Percentiles rank a stretch among this genome's conserved stretches.
phyloP scores from a whole-genome alignment of 2,329 filamentous ascomycete species.

The Dothiorella sarmentorum region DNA sequence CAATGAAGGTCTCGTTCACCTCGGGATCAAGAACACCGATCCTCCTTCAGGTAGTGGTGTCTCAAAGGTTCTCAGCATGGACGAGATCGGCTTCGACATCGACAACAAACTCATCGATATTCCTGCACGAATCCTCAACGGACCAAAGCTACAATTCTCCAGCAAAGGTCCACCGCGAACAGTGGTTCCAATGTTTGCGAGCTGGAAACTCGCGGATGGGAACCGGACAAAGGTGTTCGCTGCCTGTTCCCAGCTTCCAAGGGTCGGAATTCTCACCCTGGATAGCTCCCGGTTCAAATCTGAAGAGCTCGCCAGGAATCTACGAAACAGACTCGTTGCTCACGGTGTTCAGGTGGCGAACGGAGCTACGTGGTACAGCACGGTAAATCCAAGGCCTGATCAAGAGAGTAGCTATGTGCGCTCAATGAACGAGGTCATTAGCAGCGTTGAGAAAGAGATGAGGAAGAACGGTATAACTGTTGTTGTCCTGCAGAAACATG shows the following conservation, averaged over 20 bases:
- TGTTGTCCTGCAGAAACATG: background rate
- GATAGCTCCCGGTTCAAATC: background rate
- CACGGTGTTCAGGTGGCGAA: background rate
- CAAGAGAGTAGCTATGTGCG: background rate
- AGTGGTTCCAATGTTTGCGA: background rate
- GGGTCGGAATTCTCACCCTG: background rate
- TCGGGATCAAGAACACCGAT: conserved; percentile 7
- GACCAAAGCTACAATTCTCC: background rate
- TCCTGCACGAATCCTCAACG: background rate
- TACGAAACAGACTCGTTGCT: background rate
- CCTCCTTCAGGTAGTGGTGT: background rate
- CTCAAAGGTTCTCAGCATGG: background rate
- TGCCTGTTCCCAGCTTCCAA: background rate
- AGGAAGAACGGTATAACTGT: background rate
- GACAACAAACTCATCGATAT: conserved; percentile 14
- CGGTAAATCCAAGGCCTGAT: background rate
- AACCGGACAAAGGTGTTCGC: background rate
- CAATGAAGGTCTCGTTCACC: conserved; percentile 14
- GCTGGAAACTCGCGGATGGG: background rate
- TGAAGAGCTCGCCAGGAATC: background rate
- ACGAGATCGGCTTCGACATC: background rate
- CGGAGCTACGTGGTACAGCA: background rate
- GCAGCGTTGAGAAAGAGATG: background rate
- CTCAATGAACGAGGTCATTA: background rate
- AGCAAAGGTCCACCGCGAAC: background rate